phyloP scores from a whole-genome alignment of 768 basidiomycete species.

The Tephrocybe rancida region DNA sequence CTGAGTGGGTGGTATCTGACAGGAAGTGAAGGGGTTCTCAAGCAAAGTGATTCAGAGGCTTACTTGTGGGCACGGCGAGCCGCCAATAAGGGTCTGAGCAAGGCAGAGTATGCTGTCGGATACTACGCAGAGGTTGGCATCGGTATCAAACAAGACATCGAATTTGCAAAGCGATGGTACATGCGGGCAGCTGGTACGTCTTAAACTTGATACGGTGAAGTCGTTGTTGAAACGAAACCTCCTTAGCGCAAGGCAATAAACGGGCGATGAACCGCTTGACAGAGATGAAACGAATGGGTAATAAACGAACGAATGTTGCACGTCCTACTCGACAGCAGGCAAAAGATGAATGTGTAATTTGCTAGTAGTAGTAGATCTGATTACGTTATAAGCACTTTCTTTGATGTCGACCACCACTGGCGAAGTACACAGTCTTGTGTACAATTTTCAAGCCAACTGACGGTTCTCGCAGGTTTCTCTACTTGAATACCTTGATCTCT shows the following conservation, averaged over 20 bases:
- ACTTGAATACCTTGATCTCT: slow-evolving; percentile 57
- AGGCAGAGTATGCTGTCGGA: slow-evolving; percentile 98
- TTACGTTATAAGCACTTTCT: slow-evolving; percentile 14
- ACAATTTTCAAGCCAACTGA: slow-evolving; percentile 4
- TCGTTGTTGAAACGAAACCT: not conserved
- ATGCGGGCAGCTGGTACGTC: slow-evolving; percentile 95
- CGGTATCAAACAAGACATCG: slow-evolving; percentile 93
- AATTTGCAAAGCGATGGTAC: slow-evolving; percentile 98
- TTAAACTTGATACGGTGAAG: not conserved
- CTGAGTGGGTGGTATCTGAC: slow-evolving; percentile 99
- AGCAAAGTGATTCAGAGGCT: slow-evolving; percentile 98
- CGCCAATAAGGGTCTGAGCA: slow-evolving; percentile 94
- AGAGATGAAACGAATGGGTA: slow-evolving; percentile 90
- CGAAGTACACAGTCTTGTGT: slow-evolving; percentile 12
- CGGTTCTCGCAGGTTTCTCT: slow-evolving; percentile 46
- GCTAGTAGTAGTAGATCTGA: slow-evolving; percentile 35
- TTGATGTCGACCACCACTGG: slow-evolving; percentile 16
- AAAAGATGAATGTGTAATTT: slow-evolving; percentile 90
- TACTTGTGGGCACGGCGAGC: slow-evolving; percentile 97
- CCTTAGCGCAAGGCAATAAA: slow-evolving; percentile 93
- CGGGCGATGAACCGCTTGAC: slow-evolving; percentile 95
- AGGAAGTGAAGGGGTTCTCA: slow-evolving; percentile 91
- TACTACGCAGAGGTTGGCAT: slow-evolving; percentile 99
- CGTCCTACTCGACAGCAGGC: slow-evolving; percentile 94
- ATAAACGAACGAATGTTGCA: slow-evolving; percentile 73